Evolutionary conservation across 2,329 filamentous ascomycete species (phyloP).

Genomic region (Aspergillus ruber): DNA sequence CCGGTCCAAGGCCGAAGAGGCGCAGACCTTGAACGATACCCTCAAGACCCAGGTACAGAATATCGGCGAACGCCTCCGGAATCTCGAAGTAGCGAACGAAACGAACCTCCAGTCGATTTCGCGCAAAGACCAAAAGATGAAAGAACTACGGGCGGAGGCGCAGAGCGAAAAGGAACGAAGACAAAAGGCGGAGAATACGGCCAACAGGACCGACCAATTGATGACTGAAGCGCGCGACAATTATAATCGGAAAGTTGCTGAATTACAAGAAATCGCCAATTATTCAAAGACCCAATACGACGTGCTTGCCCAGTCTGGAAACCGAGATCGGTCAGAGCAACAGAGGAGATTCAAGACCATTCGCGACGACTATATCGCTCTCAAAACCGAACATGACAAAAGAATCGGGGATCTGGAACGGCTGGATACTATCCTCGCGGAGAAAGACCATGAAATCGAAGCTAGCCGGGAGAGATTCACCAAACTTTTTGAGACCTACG

Average conservation of each 20-base stretch:
- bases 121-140: slow-evolving; percentile 43
- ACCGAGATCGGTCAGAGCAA: slow-evolving; percentile 37
- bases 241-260: slow-evolving; percentile 33
- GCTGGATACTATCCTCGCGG: slow-evolving; percentile 40
- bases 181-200: slow-evolving; percentile 34
- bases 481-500: slow-evolving; percentile 33
- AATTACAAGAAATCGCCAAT: slow-evolving; percentile 34
- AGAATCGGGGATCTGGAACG: slow-evolving; percentile 32
- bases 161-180: slow-evolving; percentile 38
- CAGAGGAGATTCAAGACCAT: slow-evolving; percentile 33
- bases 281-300: slow-evolving; percentile 39
- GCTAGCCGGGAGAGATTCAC: slow-evolving; percentile 35
- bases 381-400: slow-evolving; percentile 31
- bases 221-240: slow-evolving; percentile 36
- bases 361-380: slow-evolving; percentile 25
- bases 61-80: slow-evolving; percentile 40
- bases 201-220: slow-evolving; percentile 29
- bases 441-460: slow-evolving; percentile 41
- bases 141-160: slow-evolving; percentile 38
- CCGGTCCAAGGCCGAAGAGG: slow-evolving; percentile 41
- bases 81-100: slow-evolving; percentile 42
- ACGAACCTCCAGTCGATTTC: slow-evolving; percentile 41
- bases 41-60: slow-evolving; percentile 40
- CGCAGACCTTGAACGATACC: slow-evolving; percentile 41
- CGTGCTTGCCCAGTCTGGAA: slow-evolving; percentile 33